Evolutionary conservation across 2,329 filamentous ascomycete genomes (phyloP).

Genomic region (Rutstroemia sp.): DNA sequence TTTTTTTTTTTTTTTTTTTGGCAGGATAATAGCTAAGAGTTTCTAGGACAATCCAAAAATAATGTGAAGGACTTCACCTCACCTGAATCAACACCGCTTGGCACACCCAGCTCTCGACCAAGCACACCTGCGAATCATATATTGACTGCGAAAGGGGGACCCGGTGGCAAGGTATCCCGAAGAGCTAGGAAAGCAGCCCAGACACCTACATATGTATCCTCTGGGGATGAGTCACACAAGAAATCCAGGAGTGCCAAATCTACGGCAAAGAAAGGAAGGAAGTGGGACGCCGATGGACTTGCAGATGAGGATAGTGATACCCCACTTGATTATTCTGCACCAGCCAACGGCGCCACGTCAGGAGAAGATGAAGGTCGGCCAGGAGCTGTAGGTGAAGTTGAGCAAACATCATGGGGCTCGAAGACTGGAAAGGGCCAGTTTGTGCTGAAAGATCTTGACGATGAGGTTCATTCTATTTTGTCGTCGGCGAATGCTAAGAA

Average conservation of each 20-base stretch:
- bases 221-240: slow-evolving; percentile 69
- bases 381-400: slow-evolving; percentile 63
- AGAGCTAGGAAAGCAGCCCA: slow-evolving; percentile 68
- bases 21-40: neutral
- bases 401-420: slow-evolving; percentile 75
- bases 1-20: neutral
- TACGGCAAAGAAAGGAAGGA: slow-evolving; percentile 72
- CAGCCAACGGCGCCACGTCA: slow-evolving; percentile 43
- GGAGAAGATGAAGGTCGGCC: slow-evolving; percentile 47
- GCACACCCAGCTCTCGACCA: slow-evolving; percentile 72
- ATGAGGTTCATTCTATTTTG: slow-evolving; percentile 87
- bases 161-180: slow-evolving; percentile 70
- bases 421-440: slow-evolving; percentile 86
- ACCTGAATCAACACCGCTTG: slow-evolving; percentile 58
- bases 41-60: slow-evolving; percentile 23
- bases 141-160: slow-evolving; percentile 65
- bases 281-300: slow-evolving; percentile 85
- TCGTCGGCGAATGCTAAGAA: slow-evolving; percentile 67
- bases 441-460: slow-evolving; percentile 84
- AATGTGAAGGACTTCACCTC: slow-evolving; percentile 26
- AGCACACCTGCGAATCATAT: slow-evolving; percentile 66
- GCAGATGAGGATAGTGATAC: slow-evolving; percentile 73
- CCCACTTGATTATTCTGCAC: slow-evolving; percentile 82
- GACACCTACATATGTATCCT: slow-evolving; percentile 55
- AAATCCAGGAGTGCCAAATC: slow-evolving; percentile 50